Percentiles rank a stretch among this genome's conserved stretches.
Evolutionary conservation across 2,329 filamentous ascomycete species (phyloP).

Genomic region (Cladobotryum mycophilum): DNA sequence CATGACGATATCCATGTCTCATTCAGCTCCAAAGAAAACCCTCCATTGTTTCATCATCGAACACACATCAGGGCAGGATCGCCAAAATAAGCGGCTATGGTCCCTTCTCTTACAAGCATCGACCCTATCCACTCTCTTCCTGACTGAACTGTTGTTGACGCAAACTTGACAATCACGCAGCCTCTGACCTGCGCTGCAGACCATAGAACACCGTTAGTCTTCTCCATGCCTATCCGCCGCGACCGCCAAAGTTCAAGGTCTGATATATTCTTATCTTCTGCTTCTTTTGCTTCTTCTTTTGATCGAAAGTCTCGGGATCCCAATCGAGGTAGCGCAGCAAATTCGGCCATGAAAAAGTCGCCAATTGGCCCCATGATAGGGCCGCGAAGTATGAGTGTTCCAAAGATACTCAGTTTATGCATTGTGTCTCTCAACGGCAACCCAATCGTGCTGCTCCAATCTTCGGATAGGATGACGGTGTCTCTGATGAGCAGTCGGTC

Average conservation of each 20-base stretch:
- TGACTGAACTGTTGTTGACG: slow-evolving; percentile 72
- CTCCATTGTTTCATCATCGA: slow-evolving; percentile 29
- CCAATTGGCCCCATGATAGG: slow-evolving; percentile 59
- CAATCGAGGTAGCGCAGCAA: slow-evolving; percentile 70
- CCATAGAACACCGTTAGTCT: slow-evolving; percentile 61
- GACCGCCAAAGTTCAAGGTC: slow-evolving; percentile 48
- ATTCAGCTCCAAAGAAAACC: too few relatives aligned
- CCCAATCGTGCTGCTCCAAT: slow-evolving; percentile 33
- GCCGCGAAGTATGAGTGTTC: slow-evolving; percentile 78
- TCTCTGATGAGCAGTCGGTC: slow-evolving; percentile 74
- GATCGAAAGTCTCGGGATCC: slow-evolving; percentile 72
- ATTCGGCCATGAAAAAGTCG: slow-evolving; percentile 72
- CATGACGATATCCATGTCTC: too few relatives aligned
- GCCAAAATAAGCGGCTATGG: slow-evolving; percentile 65
- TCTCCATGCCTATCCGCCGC: slow-evolving; percentile 52
- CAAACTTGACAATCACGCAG: slow-evolving; percentile 89
- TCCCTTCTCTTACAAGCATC: slow-evolving; percentile 71
- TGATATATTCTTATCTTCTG: slow-evolving; percentile 30
- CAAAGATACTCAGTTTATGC: slow-evolving; percentile 69
- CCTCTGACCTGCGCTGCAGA: slow-evolving; percentile 73
- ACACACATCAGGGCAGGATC: slow-evolving; percentile 76
- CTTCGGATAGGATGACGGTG: slow-evolving; percentile 65
- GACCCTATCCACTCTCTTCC: slow-evolving; percentile 72
- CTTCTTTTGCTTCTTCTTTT: slow-evolving; percentile 39
- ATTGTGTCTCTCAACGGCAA: slow-evolving; percentile 55